phyloP scores from a whole-genome alignment of 768 basidiomycete genomes.

The Russula sp. region DNA sequence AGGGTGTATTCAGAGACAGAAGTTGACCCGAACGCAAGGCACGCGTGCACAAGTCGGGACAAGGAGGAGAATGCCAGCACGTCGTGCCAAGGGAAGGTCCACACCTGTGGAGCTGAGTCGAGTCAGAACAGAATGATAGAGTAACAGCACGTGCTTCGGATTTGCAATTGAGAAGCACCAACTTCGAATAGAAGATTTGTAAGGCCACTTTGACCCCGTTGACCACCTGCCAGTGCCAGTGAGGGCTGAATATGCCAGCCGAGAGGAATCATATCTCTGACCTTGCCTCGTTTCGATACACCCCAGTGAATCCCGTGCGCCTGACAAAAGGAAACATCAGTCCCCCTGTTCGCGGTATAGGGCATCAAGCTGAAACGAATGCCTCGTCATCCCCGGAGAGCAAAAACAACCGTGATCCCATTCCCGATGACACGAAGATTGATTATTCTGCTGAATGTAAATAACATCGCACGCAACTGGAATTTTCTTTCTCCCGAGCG shows the following conservation, averaged over 20 bases:
- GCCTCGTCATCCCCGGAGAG: not conserved
- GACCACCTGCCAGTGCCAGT: no score
- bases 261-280: constrained; percentile 7
- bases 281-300: constrained; percentile 19
- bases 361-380: not conserved
- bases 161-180: no score
- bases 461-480: not conserved
- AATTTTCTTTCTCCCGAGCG: not conserved
- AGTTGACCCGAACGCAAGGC: no score
- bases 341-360: not conserved
- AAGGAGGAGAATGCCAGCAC: no score
- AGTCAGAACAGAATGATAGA: no score
- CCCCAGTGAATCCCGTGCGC: not conserved
- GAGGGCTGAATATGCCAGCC: constrained; percentile 26
- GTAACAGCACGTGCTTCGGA: no score
- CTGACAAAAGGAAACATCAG: not conserved
- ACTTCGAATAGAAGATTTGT: no score
- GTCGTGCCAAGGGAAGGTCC: no score
- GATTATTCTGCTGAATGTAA: constrained; percentile 19
- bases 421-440: not conserved
- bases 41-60: no score
- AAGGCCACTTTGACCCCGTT: not conserved
- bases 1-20: no score
- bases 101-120: no score
- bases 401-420: not conserved